Percentiles rank a stretch among this genome's conserved stretches.
Conservation (phyloP, 306 rosid genomes). For the Aeschynomene evenia region DNA sequence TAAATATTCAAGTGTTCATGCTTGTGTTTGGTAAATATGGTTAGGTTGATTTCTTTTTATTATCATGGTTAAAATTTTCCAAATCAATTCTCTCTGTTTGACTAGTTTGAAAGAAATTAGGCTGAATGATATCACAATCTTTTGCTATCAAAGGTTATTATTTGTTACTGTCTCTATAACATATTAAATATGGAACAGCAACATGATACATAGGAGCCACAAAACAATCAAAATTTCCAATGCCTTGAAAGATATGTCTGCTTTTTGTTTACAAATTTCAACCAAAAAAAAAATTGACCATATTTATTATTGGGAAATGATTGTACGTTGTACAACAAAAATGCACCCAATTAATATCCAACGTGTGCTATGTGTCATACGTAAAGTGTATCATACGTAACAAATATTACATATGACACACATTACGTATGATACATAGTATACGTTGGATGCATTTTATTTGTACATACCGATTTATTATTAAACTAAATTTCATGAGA, state of each 20-base stretch:
- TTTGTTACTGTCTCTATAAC: constrained; percentile 26
- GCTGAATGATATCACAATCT: constrained; percentile 1
- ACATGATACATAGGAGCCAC: neutral
- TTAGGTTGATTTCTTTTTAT: neutral
- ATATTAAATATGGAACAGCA: neutral
- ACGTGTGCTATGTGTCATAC: too few relatives aligned
- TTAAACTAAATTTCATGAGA: neutral
- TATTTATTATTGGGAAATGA: too few relatives aligned
- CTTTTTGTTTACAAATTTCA: constrained; percentile 11
- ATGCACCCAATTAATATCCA: too few relatives aligned
- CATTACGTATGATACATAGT: too few relatives aligned
- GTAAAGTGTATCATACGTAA: too few relatives aligned
- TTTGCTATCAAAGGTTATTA: constrained; percentile 23
- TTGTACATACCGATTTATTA: too few relatives aligned
- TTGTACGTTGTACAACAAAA: too few relatives aligned
- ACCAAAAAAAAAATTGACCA: neutral
- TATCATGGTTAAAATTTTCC: too few relatives aligned
- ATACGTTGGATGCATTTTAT: too few relatives aligned
- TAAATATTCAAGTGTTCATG: neutral
- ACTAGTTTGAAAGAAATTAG: neutral
- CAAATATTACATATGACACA: too few relatives aligned
- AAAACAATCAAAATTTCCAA: constrained; percentile 26
- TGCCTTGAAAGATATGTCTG: constrained; percentile 12
- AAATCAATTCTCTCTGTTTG: constrained; percentile 7
- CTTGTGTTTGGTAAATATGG: neutral